A percentile compares a stretch with the other conserved stretches of the same genome.
These are phyloP conservation scores for Talaromyces trachyspermus DNA, from an alignment of 495 filamentous ascomycete species.

Conservation along the genomic window DNA sequence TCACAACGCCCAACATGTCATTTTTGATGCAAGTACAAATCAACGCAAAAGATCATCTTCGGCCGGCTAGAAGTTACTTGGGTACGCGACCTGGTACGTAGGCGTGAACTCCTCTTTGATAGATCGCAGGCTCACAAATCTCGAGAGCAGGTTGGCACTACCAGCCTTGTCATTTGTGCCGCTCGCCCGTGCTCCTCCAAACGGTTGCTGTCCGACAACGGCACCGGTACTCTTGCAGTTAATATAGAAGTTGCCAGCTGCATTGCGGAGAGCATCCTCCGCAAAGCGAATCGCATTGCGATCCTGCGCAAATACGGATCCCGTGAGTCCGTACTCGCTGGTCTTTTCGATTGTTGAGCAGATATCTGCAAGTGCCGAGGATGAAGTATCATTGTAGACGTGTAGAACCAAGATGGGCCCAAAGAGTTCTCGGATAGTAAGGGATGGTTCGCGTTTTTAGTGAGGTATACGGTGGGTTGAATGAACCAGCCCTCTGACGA, in stretches of 20 bases:
- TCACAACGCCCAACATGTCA: too few species aligned
- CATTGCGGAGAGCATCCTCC: slow-evolving; percentile 65
- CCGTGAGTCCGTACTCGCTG: slow-evolving; percentile 72
- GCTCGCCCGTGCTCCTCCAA: slow-evolving; percentile 77
- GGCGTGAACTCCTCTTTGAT: slow-evolving; percentile 86
- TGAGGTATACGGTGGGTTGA: slow-evolving; percentile 59
- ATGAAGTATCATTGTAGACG: slow-evolving; percentile 50
- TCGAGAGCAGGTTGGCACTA: slow-evolving; percentile 61
- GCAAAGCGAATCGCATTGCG: slow-evolving; percentile 58
- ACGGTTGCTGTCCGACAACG: slow-evolving; percentile 88
- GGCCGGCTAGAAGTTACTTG: slow-evolving; percentile 70
- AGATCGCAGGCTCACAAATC: slow-evolving; percentile 77
- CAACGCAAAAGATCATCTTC: too few species aligned
- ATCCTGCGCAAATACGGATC: slow-evolving; percentile 70
- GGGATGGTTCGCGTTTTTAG: slow-evolving; percentile 55
- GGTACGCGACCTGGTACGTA: slow-evolving; percentile 64
- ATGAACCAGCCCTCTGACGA: slow-evolving; percentile 57
- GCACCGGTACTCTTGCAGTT: slow-evolving; percentile 92
- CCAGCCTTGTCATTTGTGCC: slow-evolving; percentile 93
- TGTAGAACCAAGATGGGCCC: slow-evolving; percentile 55
- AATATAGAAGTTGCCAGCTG: slow-evolving; percentile 86
- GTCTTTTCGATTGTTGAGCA: slow-evolving; percentile 55
- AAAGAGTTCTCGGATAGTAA: slow-evolving; percentile 59
- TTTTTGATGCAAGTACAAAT: too few species aligned
- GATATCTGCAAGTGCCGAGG: slow-evolving; percentile 43